Conservation (phyloP, 23 red algal genomes). For the Pyropia yezoensis region DNA sequence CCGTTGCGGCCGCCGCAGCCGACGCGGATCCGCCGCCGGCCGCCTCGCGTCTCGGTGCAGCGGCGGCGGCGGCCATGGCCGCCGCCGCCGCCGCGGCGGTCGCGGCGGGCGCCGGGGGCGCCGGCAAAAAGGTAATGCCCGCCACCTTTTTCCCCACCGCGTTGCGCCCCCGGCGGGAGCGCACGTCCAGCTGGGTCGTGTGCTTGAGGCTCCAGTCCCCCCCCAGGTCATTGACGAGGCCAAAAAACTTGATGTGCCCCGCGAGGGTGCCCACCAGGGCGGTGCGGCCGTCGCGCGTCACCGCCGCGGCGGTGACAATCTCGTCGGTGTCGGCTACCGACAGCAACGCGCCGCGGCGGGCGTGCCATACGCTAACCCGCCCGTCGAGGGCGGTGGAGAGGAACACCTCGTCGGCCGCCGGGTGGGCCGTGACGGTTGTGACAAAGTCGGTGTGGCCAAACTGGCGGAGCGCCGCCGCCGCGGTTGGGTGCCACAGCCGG, state of each 20-base stretch:
- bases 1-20: no score
- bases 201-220: slow-evolving; percentile 78
- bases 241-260: slow-evolving; percentile 72
- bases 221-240: slow-evolving; percentile 62
- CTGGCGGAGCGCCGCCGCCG: slow-evolving; percentile 49
- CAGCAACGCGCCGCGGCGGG: slow-evolving; percentile 44
- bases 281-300: slow-evolving; percentile 85
- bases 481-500: slow-evolving; percentile 79
- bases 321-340: slow-evolving; percentile 47
- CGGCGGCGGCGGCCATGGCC: no score
- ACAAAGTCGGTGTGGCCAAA: slow-evolving; percentile 76
- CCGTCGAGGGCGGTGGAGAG: slow-evolving; percentile 68
- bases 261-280: slow-evolving; percentile 62
- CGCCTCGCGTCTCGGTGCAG: no score
- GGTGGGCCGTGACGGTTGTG: slow-evolving; percentile 77
- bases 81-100: no score
- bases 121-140: slow-evolving; percentile 25
- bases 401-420: slow-evolving; percentile 73
- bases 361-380: slow-evolving; percentile 67
- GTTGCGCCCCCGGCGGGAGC: slow-evolving; percentile 44
- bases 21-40: no score
- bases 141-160: slow-evolving; percentile 53
- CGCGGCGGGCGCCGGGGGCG: no score
- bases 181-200: slow-evolving; percentile 82
- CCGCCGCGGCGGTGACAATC: slow-evolving; percentile 57